Percentiles rank a stretch among this genome's conserved stretches.
Conservation (phyloP, 2,329 filamentous ascomycete species). For the Colletotrichum aenigma region DNA sequence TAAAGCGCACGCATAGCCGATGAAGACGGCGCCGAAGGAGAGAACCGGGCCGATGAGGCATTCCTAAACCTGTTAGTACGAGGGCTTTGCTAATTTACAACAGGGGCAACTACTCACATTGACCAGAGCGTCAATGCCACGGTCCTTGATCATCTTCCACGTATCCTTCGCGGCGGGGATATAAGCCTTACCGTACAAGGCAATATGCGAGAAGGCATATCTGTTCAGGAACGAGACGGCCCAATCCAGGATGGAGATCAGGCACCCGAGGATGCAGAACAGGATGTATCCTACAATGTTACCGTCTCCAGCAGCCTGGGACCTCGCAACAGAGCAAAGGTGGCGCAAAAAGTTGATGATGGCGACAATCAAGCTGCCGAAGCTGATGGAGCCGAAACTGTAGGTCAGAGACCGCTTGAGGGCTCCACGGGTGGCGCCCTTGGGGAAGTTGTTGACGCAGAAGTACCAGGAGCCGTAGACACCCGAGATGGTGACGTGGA, state of each 20-base stretch:
- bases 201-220: conserved; percentile 92
- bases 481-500: conserved; percentile 85
- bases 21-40: conserved; percentile 80
- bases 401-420: conserved; percentile 83
- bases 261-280: conserved; percentile 77
- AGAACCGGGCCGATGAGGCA: conserved; percentile 79
- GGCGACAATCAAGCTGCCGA: conserved; percentile 85
- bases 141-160: conserved; percentile 89
- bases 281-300: conserved; percentile 70
- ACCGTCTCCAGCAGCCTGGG: conserved; percentile 65
- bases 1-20: conserved; percentile 81
- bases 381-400: conserved; percentile 88
- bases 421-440: conserved; percentile 81
- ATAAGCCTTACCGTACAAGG: conserved; percentile 89
- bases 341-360: conserved; percentile 87
- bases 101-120: conserved; percentile 54
- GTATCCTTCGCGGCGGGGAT: conserved; percentile 87
- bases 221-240: conserved; percentile 87
- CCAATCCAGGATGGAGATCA: conserved; percentile 84
- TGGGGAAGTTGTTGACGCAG: conserved; percentile 71
- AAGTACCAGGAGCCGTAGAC: conserved; percentile 97
- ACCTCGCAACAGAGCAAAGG: conserved; percentile 76
- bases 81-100: neutral
- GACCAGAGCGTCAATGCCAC: conserved; percentile 87
- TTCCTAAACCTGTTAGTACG: conserved; percentile 47